A percentile compares a stretch with the other conserved stretches of the same genome.
Evolutionary conservation across 129 eudicot genomes (phyloP).

Genomic region (Pulicaria dysenterica): DNA sequence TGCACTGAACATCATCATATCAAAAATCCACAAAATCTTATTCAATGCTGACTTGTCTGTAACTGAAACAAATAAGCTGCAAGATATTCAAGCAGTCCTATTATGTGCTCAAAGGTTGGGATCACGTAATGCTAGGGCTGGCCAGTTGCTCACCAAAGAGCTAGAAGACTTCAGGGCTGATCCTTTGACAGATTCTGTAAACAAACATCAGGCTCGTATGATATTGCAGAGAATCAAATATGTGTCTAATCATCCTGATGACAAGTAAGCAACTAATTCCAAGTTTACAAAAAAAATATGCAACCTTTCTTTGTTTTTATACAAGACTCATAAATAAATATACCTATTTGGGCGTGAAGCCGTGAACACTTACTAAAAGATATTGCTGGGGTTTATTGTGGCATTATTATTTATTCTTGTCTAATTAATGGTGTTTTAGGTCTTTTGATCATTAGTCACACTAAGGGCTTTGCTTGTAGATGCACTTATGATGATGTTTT

Average conservation of each 20-base stretch:
- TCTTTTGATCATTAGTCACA: neutral
- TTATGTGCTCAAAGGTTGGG: conserved; percentile 87
- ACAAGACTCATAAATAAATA: neutral
- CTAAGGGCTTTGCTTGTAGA: neutral
- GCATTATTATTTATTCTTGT: neutral
- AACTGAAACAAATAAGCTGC: conserved; percentile 78
- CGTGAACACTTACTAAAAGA: conserved; percentile 6
- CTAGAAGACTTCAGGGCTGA: conserved; percentile 88
- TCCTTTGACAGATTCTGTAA: conserved; percentile 85
- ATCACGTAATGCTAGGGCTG: conserved; percentile 95
- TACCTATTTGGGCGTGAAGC: conserved; percentile 10
- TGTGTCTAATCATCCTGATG: conserved; percentile 67
- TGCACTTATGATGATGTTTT: conserved; percentile 7
- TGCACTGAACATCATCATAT: conserved; percentile 72
- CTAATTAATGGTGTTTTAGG: neutral
- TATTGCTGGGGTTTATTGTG: conserved; percentile 11
- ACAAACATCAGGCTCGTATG: conserved; percentile 88
- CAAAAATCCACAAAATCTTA: conserved; percentile 91
- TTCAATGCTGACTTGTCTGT: conserved; percentile 77
- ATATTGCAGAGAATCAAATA: conserved; percentile 92
- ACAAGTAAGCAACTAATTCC: conserved; percentile 61
- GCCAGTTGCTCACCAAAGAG: conserved; percentile 84
- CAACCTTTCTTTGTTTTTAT: conserved; percentile 2
- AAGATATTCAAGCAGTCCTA: conserved; percentile 95
- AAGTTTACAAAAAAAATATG: conserved; percentile 4